Base-by-base conservation (phyloP, 2,329 filamentous ascomycete species). In the Aspergillus melleus region DNA sequence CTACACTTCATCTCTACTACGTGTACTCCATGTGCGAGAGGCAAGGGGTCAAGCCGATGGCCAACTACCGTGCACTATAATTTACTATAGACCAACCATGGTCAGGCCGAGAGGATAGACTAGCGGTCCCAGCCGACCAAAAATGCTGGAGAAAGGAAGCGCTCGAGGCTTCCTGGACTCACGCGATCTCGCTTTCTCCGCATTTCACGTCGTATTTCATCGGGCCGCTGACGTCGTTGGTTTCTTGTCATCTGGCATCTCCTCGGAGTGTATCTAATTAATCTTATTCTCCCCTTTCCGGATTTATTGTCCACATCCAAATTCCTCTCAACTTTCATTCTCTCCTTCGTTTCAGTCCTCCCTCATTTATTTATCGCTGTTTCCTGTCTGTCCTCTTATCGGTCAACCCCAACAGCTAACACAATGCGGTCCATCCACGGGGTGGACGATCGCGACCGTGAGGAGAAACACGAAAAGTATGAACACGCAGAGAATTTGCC, bases 361-460 rank as follows among this genome's bases (percentile, higher is more conserved):
- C 12, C 36, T 6, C 24, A 4, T 8, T 39, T 11, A 6, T 36
- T 24, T 36, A 22, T n/a, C 20, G 11, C 29, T 19, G 20, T 16
- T 16, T 6, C 14, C 36, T 19, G 10, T 52, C 22, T 52, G 19
- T 16, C 44, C 44, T 47, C 22, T 22, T 1, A 24, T 47, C 22
- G 14, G 4, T n/a, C 36, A 14, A n/a, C 6, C 22, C 4, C 44
- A 24, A 8, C 44, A 47, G 14, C 44, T 22, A 10, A 8, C 36
- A 47, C 20, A 3, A 47, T 47, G 44, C 44, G 24, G 44, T 47
- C 19, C 8, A 46, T 51, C 36, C 44, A 52, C 22, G 22, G 19
- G 11, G 49, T 51, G 52, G 52, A 52, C n/a, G 47, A 55, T 46
- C n/a, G 26, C 36, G 47, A 30, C 22, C 52, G 32, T 46, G 57